Evolutionary conservation across 1,284 basidiomycete genomes (phyloP).

Genomic region (Afroboletus lepidellus): DNA sequence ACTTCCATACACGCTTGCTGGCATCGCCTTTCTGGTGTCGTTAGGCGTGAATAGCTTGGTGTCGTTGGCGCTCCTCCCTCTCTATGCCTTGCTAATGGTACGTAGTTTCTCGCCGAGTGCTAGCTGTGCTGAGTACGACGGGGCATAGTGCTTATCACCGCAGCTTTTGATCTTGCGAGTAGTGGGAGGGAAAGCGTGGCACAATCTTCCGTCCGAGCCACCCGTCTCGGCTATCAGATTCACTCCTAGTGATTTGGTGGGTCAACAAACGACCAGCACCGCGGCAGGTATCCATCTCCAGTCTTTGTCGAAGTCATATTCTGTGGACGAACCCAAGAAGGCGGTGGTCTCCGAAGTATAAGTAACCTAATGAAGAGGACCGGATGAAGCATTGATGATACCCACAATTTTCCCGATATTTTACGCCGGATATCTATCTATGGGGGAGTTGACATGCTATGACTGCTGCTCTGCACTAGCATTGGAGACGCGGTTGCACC

Average conservation of each 20-base stretch:
- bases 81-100: not conserved
- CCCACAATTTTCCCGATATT: no score
- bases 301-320: not conserved
- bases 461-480: no score
- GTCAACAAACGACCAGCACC: not conserved
- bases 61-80: not conserved
- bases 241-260: not conserved
- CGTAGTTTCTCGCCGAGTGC: not conserved
- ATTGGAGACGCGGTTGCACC: no score
- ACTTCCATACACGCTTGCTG: not conserved
- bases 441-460: no score
- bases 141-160: no score
- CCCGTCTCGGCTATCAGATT: not conserved
- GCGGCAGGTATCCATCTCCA: not conserved
- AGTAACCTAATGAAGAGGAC: not conserved
- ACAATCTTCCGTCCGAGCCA: not conserved
- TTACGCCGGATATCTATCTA: no score
- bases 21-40: not conserved
- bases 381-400: no score
- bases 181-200: not conserved
- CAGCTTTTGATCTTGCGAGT: not conserved
- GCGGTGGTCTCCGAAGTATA: not conserved
- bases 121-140: not conserved
- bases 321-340: not conserved
- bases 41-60: not conserved